These are phyloP conservation scores for Conoideocrella luteorostrata DNA, from an alignment of 2,329 filamentous ascomycete species.

Conservation along the genomic window DNA sequence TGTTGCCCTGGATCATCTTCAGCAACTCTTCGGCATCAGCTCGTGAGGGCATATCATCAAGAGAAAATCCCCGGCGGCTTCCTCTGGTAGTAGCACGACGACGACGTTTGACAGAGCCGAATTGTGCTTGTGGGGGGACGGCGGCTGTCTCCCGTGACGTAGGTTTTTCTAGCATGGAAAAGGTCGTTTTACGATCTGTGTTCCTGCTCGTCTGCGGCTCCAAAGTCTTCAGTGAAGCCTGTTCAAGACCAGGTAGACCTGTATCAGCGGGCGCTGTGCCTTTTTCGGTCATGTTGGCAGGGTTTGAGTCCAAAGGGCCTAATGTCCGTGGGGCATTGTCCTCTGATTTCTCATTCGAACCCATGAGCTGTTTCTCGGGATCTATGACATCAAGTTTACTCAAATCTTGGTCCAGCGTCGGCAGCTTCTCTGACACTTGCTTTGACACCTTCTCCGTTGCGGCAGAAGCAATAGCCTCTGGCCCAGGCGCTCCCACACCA, in stretches of 20 bases:
- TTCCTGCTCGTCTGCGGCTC: conserved; percentile 32
- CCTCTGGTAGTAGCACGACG: conserved; percentile 65
- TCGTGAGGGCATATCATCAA: conserved; percentile 70
- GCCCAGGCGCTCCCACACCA: conserved; percentile 37
- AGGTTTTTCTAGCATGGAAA: conserved; percentile 47
- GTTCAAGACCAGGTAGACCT: conserved; percentile 43
- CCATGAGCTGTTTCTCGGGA: conserved; percentile 21
- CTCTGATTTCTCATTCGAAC: conserved; percentile 27
- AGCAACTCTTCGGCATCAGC: conserved; percentile 77
- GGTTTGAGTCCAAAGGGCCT: conserved; percentile 33
- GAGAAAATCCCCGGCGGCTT: conserved; percentile 56
- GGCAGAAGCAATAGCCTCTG: conserved; percentile 30
- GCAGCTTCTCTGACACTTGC: conserved; percentile 22
- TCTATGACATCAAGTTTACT: conserved; percentile 26
- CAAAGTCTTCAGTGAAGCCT: conserved; percentile 22
- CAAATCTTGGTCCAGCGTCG: conserved; percentile 15
- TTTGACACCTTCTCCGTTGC: conserved; percentile 22
- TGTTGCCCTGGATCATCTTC: conserved; percentile 73
- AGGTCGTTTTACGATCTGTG: conserved; percentile 48
- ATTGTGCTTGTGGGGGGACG: conserved; percentile 23
- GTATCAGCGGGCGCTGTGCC: conserved; percentile 27
- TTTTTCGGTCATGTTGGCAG: conserved; percentile 15
- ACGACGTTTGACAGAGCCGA: conserved; percentile 52
- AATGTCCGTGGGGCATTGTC: conserved; percentile 9
- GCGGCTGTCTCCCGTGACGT: conserved; percentile 27